Evolutionary conservation across 352 stramenopile species (phyloP).

Genomic region (Phytophthora syringae): DNA sequence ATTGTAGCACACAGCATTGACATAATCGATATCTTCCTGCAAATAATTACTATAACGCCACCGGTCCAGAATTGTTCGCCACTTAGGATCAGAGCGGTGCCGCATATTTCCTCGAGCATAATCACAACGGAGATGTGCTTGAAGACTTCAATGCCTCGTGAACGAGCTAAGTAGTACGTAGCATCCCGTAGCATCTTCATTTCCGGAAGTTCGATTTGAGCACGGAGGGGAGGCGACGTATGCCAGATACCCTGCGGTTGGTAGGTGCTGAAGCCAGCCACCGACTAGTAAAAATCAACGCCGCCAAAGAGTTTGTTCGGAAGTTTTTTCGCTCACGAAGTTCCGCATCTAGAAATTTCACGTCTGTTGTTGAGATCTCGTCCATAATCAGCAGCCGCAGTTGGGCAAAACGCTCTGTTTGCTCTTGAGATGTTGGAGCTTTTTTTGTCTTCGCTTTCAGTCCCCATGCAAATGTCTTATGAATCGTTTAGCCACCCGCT

Average conservation of each 20-base stretch:
- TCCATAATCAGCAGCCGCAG: constrained; percentile 6
- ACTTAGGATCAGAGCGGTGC: too few species aligned
- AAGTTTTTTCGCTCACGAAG: background rate
- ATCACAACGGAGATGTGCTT: constrained; percentile 6
- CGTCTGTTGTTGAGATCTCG: constrained; percentile 8
- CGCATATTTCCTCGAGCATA: too few species aligned
- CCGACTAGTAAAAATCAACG: background rate
- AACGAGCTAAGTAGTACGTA: constrained; percentile 6
- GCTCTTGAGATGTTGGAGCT: background rate
- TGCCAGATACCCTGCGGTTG: background rate
- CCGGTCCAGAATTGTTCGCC: too few species aligned
- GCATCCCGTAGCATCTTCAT: background rate
- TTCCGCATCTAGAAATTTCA: background rate
- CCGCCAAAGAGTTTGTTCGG: background rate
- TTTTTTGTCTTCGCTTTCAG: background rate
- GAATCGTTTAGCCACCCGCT: background rate
- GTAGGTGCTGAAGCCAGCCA: background rate
- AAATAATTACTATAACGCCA: too few species aligned
- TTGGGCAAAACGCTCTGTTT: constrained; percentile 3
- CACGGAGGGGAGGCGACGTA: background rate
- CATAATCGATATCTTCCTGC: too few species aligned
- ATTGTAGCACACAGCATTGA: too few species aligned
- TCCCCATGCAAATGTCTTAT: constrained; percentile 11
- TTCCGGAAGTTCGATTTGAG: background rate
- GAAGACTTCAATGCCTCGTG: constrained; percentile 4